A percentile compares a stretch with the other conserved stretches of the same genome.
Evolutionary conservation across 768 basidiomycete species (phyloP).

Genomic region (Tulasnella sp.): DNA sequence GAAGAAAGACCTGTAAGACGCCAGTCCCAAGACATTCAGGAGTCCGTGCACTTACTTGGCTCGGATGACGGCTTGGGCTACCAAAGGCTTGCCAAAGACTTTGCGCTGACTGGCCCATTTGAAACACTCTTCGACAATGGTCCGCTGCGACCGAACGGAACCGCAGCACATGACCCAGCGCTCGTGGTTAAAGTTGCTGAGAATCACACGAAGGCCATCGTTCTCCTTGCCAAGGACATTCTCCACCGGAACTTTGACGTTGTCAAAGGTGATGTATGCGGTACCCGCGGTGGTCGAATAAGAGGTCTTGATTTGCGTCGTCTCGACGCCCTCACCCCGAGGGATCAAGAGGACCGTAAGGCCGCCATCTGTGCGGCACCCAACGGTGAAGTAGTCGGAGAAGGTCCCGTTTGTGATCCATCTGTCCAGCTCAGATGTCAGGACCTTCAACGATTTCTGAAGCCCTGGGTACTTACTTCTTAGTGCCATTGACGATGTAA

Average conservation of each 20-base stretch:
- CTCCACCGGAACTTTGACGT: constrained; percentile 70
- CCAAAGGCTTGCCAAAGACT: constrained; percentile 77
- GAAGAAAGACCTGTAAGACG: constrained; percentile 20
- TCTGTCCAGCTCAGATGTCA: constrained; percentile 41
- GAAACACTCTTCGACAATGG: constrained; percentile 84
- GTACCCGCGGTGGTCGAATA: constrained; percentile 89
- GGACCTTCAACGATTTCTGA: not conserved
- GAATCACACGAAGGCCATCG: constrained; percentile 72
- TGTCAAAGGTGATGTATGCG: constrained; percentile 39
- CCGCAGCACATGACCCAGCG: constrained; percentile 80
- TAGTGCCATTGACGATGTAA: constrained; percentile 89
- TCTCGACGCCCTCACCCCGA: constrained; percentile 67
- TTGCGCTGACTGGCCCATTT: constrained; percentile 91
- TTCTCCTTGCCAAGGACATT: constrained; percentile 87
- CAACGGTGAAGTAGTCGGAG: constrained; percentile 51
- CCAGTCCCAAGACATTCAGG: not conserved
- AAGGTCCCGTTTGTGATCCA: constrained; percentile 90
- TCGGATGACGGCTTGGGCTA: constrained; percentile 79
- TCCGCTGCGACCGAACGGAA: constrained; percentile 69
- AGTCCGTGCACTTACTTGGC: constrained; percentile 48
- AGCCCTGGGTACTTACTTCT: constrained; percentile 56
- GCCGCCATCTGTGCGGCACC: constrained; percentile 44
- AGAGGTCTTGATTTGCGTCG: constrained; percentile 86
- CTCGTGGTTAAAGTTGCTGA: constrained; percentile 85
- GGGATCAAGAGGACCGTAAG: constrained; percentile 74